phyloP scores from a whole-genome alignment of 2,329 filamentous ascomycete species.

The Colletotrichum sp. region DNA sequence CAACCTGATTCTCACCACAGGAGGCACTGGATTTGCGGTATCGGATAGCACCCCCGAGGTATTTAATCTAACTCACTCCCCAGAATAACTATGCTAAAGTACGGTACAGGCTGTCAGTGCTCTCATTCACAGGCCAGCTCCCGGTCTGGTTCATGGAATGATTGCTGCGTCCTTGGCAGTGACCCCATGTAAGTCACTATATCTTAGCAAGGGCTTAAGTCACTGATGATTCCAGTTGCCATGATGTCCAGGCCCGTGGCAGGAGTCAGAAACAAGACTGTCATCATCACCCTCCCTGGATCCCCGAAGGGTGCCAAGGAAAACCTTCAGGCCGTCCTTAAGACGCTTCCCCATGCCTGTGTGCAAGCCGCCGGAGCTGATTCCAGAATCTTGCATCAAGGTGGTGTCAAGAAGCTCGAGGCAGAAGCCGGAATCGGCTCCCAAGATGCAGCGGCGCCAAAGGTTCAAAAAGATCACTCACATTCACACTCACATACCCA shows the following conservation, averaged over 20 bases:
- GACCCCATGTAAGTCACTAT: slow-evolving; percentile 79
- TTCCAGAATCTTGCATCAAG: slow-evolving; percentile 79
- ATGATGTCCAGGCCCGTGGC: slow-evolving; percentile 96
- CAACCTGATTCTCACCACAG: slow-evolving; percentile 86
- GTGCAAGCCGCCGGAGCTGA: slow-evolving; percentile 83
- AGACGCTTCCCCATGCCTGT: slow-evolving; percentile 94
- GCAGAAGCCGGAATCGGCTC: slow-evolving; percentile 72
- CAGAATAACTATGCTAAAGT: background rate
- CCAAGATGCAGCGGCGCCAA: background rate
- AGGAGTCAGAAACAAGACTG: slow-evolving; percentile 79
- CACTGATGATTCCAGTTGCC: slow-evolving; percentile 67
- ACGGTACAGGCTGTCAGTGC: slow-evolving; percentile 71
- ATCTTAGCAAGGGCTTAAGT: background rate
- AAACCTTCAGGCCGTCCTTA: slow-evolving; percentile 87
- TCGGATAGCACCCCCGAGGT: slow-evolving; percentile 91
- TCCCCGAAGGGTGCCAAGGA: slow-evolving; percentile 95
- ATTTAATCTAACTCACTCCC: background rate
- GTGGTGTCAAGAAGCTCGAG: slow-evolving; percentile 85
- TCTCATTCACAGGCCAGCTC: slow-evolving; percentile 83
- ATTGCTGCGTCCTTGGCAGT: slow-evolving; percentile 81
- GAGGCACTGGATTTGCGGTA: slow-evolving; percentile 90
- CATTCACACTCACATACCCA: slow-evolving; percentile 60
- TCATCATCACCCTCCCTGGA: slow-evolving; percentile 90
- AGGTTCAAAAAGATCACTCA: slow-evolving; percentile 52
- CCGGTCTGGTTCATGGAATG: slow-evolving; percentile 96